These are phyloP conservation scores for Orychophragmus violaceus DNA, from an alignment of 345 rosid genomes.

Conservation along the genomic window DNA sequence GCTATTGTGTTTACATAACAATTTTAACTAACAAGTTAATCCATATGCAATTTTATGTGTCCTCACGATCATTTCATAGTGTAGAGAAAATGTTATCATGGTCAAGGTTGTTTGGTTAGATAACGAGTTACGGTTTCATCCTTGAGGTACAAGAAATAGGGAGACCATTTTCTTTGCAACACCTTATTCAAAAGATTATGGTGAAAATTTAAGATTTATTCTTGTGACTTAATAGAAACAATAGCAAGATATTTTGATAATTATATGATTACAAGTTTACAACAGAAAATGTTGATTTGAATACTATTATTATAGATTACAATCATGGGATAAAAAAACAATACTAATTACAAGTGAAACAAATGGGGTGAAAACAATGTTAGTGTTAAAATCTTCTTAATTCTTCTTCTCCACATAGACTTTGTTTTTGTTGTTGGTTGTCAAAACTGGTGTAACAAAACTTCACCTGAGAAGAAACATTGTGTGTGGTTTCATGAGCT, in stretches of 20 bases:
- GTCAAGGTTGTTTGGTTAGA: neutral
- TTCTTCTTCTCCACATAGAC: neutral
- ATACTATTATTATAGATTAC: neutral
- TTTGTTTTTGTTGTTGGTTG: neutral
- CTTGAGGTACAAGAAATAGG: neutral
- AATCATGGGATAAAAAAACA: neutral
- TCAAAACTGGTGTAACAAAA: slow-evolving; percentile 11
- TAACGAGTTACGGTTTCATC: neutral
- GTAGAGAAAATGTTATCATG: too few relatives aligned
- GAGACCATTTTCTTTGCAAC: neutral
- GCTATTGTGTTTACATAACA: too few relatives aligned
- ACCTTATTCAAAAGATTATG: neutral
- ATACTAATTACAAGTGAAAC: slow-evolving; percentile 25
- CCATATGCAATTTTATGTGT: neutral
- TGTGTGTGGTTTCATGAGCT: slow-evolving; percentile 7
- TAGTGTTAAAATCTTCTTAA: neutral
- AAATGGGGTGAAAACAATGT: slow-evolving; percentile 25
- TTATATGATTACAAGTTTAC: too few relatives aligned
- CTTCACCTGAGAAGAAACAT: slow-evolving; percentile 11
- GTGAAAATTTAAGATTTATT: neutral
- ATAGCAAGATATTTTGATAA: too few relatives aligned
- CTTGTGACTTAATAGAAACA: neutral
- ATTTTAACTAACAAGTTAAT: too few relatives aligned
- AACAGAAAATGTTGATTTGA: neutral
- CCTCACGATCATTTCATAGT: neutral